A percentile compares a stretch with the other conserved stretches of the same genome.
These are phyloP conservation scores for Termitomyces sp. DNA, from an alignment of 768 basidiomycete species.

Conservation along the genomic window DNA sequence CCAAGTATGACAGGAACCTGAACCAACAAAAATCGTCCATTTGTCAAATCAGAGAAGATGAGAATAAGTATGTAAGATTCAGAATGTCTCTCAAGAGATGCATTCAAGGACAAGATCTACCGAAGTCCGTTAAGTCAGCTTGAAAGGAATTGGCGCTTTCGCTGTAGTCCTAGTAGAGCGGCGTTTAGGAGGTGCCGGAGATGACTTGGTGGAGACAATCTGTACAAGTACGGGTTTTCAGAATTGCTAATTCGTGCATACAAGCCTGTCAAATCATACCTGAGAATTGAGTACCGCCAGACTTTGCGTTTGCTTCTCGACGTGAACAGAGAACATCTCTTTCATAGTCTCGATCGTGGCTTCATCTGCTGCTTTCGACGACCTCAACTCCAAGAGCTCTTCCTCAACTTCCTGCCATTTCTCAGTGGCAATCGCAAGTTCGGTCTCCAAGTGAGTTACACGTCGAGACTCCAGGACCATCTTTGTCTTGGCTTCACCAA, in stretches of 20 bases:
- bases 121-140: conserved; percentile 1
- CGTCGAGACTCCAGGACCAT: conserved; percentile 16
- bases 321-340: conserved; percentile 25
- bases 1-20: no score
- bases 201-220: conserved; percentile 26
- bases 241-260: not conserved
- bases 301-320: conserved; percentile 28
- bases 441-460: conserved; percentile 14
- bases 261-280: conserved; percentile 21
- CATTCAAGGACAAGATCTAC: not conserved
- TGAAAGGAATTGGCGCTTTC: conserved; percentile 7
- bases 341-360: conserved; percentile 31
- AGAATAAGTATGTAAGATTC: not conserved
- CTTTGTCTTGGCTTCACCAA: conserved; percentile 12
- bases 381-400: conserved; percentile 26
- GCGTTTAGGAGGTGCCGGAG: conserved; percentile 20
- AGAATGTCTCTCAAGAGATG: not conserved
- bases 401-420: conserved; percentile 26
- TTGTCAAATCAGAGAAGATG: not conserved
- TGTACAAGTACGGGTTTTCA: not conserved
- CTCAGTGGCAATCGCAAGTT: conserved; percentile 15
- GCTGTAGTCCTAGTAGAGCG: conserved; percentile 7
- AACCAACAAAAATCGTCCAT: not conserved
- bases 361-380: conserved; percentile 31
- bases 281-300: conserved; percentile 32